Percentiles rank a stretch among this genome's conserved stretches.
Evolutionary conservation across 306 rosid genomes (phyloP).

Genomic region (Quercus agrifolia): DNA sequence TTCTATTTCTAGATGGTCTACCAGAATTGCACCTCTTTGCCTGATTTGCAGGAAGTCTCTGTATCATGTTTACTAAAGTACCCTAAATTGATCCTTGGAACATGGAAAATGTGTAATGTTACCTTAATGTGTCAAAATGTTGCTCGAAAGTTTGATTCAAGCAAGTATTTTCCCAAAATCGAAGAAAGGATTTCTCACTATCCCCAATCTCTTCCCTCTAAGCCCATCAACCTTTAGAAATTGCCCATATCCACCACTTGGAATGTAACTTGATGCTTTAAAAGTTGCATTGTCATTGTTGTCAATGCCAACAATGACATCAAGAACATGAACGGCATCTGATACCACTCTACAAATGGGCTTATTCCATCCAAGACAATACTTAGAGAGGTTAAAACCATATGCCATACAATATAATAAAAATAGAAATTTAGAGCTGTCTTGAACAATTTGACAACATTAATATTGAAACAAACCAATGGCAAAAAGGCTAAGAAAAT

Average conservation of each 20-base stretch:
- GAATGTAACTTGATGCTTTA: conserved; percentile 44
- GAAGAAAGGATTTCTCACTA: conserved; percentile 27
- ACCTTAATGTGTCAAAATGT: conserved; percentile 57
- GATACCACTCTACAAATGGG: conserved; percentile 63
- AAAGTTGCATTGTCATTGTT: conserved; percentile 35
- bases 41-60: conserved; percentile 25
- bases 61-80: not conserved
- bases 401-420: too few species aligned
- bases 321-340: conserved; percentile 65
- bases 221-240: conserved; percentile 49
- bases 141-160: conserved; percentile 26
- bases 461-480: too few species aligned
- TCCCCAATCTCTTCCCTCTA: conserved; percentile 61
- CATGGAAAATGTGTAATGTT: conserved; percentile 6
- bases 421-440: too few species aligned
- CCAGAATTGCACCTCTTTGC: conserved; percentile 42
- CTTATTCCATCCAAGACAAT: conserved; percentile 28
- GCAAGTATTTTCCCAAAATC: conserved; percentile 16
- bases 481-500: too few species aligned
- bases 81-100: not conserved
- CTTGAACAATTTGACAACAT: too few species aligned
- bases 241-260: conserved; percentile 52
- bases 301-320: conserved; percentile 50
- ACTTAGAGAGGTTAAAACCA: not conserved
- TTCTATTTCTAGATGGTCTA: conserved; percentile 42